Evolutionary conservation across 352 stramenopile genomes (phyloP).

Genomic region (Globisporangium orthogonon): DNA sequence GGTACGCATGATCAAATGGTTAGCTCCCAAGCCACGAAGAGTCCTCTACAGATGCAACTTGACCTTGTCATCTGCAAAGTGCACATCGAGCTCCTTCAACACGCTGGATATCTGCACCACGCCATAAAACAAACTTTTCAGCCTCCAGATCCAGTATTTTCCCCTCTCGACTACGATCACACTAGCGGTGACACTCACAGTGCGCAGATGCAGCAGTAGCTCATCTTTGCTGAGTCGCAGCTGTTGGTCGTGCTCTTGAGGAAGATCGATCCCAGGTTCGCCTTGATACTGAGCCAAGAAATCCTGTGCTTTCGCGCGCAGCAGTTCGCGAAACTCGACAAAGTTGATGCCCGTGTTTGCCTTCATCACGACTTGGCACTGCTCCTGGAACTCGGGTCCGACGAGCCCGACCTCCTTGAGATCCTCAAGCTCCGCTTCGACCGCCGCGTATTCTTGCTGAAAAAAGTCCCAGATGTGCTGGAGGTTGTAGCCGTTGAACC

Average conservation of each 20-base stretch:
- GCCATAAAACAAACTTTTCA: not conserved
- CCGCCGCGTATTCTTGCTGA: slow-evolving; percentile 46
- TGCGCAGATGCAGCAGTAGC: not conserved
- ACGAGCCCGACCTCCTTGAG: slow-evolving; percentile 57
- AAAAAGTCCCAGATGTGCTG: slow-evolving; percentile 62
- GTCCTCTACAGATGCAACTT: no score
- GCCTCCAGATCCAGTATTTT: not conserved
- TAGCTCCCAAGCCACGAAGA: no score
- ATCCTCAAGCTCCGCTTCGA: slow-evolving; percentile 54
- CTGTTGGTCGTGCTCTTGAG: not conserved
- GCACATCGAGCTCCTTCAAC: not conserved
- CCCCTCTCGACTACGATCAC: not conserved
- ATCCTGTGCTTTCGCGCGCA: slow-evolving; percentile 41
- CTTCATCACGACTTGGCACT: slow-evolving; percentile 73
- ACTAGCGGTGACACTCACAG: not conserved
- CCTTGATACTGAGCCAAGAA: slow-evolving; percentile 6
- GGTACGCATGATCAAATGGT: no score
- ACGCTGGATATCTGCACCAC: not conserved
- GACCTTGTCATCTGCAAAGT: not conserved
- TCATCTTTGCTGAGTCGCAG: not conserved
- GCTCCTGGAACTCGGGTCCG: slow-evolving; percentile 42
- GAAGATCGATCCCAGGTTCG: not conserved
- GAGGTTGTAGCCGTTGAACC: slow-evolving; percentile 90
- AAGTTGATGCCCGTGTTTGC: slow-evolving; percentile 81
- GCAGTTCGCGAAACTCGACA: slow-evolving; percentile 48